Percentiles rank a stretch among this genome's conserved stretches.
These are phyloP conservation scores for Aschersonia sp. DNA, from an alignment of 2,329 filamentous ascomycete genomes.

Conservation along the genomic window DNA sequence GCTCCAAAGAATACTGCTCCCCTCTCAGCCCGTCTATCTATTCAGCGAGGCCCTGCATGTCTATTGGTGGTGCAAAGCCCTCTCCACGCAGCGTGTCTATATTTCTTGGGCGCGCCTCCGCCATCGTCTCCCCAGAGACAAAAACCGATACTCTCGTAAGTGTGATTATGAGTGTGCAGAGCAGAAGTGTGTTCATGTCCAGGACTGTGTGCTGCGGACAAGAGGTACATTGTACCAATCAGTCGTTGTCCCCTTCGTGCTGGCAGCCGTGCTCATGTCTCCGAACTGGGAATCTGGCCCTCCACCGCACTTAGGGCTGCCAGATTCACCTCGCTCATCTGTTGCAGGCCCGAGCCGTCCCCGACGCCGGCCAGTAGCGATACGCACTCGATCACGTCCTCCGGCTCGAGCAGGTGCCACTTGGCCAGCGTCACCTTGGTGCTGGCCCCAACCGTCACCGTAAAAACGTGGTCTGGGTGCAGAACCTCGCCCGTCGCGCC, in stretches of 20 bases:
- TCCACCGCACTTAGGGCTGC: constrained; percentile 39
- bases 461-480: constrained; percentile 57
- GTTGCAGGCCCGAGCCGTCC: constrained; percentile 20
- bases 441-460: constrained; percentile 80
- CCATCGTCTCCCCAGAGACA: no score
- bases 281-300: constrained; percentile 27
- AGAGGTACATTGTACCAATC: no score
- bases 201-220: no score
- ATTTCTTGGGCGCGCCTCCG: no score
- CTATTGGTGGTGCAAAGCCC: no score
- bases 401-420: constrained; percentile 80
- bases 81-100: no score
- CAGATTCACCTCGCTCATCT: constrained; percentile 38
- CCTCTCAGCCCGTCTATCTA: no score
- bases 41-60: no score
- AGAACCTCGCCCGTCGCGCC: constrained; percentile 37
- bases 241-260: background rate
- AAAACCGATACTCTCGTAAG: no score
- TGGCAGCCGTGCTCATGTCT: background rate
- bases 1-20: no score
- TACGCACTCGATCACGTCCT: constrained; percentile 65
- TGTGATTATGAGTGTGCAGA: no score
- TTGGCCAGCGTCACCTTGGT: constrained; percentile 82
- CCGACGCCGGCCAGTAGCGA: constrained; percentile 37
- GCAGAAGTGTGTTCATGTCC: no score